phyloP scores from a whole-genome alignment of 768 basidiomycete species.

The Hygrophorus pudorinus region DNA sequence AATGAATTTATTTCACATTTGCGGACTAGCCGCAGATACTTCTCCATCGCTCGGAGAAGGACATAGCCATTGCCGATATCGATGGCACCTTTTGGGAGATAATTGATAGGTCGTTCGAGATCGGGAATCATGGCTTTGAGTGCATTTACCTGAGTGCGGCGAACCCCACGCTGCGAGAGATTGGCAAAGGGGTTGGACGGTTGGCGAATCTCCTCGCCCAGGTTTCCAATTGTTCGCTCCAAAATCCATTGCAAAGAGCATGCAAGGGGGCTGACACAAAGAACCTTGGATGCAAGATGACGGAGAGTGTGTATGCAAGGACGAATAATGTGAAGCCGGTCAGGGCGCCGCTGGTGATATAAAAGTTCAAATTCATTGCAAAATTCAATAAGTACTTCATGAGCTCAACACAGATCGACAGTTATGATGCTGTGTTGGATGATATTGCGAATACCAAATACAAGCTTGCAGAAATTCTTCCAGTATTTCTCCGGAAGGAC shows the following conservation, averaged over 20 bases:
- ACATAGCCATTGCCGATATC: too few relatives aligned
- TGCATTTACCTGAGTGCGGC: neutral
- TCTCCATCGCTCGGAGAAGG: too few relatives aligned
- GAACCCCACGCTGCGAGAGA: slow-evolving; percentile 9
- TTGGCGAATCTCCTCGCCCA: slow-evolving; percentile 10
- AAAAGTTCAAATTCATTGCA: slow-evolving; percentile 12
- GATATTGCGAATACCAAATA: slow-evolving; percentile 6
- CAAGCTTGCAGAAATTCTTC: slow-evolving; percentile 10
- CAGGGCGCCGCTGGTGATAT: slow-evolving; percentile 9
- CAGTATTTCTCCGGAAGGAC: slow-evolving; percentile 5
- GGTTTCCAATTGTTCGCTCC: slow-evolving; percentile 9
- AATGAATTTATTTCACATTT: too few relatives aligned
- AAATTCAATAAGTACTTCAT: slow-evolving; percentile 8
- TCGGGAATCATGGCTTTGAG: neutral
- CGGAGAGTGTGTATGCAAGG: slow-evolving; percentile 11
- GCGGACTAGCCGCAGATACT: too few relatives aligned
- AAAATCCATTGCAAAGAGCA: slow-evolving; percentile 9
- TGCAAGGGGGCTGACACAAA: slow-evolving; percentile 10
- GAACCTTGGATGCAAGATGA: slow-evolving; percentile 11
- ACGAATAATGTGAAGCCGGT: slow-evolving; percentile 13
- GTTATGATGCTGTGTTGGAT: slow-evolving; percentile 3
- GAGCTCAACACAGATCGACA: neutral
- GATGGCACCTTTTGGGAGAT: too few relatives aligned
- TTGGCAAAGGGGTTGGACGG: slow-evolving; percentile 13
- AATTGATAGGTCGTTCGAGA: slow-evolving; percentile 14